Conservation (phyloP, 2,329 filamentous ascomycete genomes). For the Stemphylium lycopersici region DNA sequence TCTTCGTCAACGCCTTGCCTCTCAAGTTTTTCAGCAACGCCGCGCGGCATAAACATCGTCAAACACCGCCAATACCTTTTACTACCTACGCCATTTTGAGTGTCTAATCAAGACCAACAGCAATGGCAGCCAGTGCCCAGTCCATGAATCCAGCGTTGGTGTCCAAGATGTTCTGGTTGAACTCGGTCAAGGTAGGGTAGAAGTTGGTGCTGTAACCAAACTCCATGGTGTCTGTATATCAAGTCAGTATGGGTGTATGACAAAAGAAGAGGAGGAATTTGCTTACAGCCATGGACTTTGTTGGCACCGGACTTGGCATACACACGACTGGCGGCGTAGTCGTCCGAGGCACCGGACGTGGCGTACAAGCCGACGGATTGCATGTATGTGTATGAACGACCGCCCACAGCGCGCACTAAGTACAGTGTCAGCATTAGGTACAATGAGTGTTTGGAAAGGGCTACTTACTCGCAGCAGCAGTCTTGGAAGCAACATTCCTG, state of each 20-base stretch:
- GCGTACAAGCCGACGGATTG: constrained; percentile 49
- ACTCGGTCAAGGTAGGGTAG: constrained; percentile 49
- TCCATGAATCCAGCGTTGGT: constrained; percentile 52
- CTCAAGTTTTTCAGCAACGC: too few species aligned
- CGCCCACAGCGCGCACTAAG: constrained; percentile 46
- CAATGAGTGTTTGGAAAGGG: background rate
- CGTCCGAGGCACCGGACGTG: constrained; percentile 47
- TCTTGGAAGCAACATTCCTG: constrained; percentile 41
- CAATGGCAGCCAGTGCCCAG: constrained; percentile 46
- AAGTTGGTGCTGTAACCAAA: constrained; percentile 49
- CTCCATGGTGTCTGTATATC: constrained; percentile 10
- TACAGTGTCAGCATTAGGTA: background rate
- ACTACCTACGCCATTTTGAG: background rate
- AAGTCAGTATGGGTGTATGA: background rate
- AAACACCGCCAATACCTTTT: background rate
- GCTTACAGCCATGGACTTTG: constrained; percentile 51
- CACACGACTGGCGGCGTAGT: constrained; percentile 49
- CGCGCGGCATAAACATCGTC: too few species aligned
- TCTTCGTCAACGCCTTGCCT: too few species aligned
- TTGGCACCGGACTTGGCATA: constrained; percentile 44
- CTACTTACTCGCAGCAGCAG: constrained; percentile 32
- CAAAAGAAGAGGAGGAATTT: constrained; percentile 24
- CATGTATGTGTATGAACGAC: constrained; percentile 39
- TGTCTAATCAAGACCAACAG: constrained; percentile 32
- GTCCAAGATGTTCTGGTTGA: constrained; percentile 50